These are phyloP conservation scores for Suillus fuscotomentosus DNA, from an alignment of 768 basidiomycete species.

Conservation along the genomic window DNA sequence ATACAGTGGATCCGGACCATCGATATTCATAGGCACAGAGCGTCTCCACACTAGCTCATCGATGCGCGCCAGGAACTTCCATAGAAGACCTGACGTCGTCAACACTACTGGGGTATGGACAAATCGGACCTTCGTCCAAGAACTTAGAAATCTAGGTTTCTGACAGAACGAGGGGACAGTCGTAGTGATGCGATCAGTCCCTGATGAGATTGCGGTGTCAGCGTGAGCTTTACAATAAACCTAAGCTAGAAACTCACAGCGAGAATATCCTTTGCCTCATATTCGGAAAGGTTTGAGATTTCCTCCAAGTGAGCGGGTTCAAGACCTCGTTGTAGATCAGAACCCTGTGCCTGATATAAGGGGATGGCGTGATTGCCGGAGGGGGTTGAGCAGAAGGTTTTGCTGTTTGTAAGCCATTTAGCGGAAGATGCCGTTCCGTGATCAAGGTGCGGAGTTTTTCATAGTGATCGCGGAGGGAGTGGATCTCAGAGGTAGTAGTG, in stretches of 20 bases:
- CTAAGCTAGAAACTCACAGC: conserved; percentile 14
- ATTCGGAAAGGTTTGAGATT: conserved; percentile 21
- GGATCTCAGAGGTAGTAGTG: conserved; percentile 24
- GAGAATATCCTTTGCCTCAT: conserved; percentile 20
- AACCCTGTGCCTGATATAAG: background rate
- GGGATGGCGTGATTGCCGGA: background rate
- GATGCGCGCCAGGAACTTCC: conserved; percentile 22
- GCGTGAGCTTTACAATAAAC: background rate
- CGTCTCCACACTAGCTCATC: conserved; percentile 31
- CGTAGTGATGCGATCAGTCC: background rate
- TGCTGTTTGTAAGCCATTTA: background rate
- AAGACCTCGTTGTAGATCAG: conserved; percentile 1
- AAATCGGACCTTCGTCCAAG: background rate
- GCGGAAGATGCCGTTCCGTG: conserved; percentile 10
- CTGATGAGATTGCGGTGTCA: background rate
- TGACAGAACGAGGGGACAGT: background rate
- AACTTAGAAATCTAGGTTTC: background rate
- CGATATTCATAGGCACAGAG: conserved; percentile 7
- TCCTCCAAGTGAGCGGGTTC: conserved; percentile 3
- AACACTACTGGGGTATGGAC: background rate
- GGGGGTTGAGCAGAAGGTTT: background rate
- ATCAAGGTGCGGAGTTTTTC: conserved; percentile 22
- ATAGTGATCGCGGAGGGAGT: conserved; percentile 23
- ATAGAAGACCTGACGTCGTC: conserved; percentile 22
- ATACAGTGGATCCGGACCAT: conserved; percentile 13